Conservation (phyloP, 2,329 filamentous ascomycete genomes). For the Daldinia sp. region DNA sequence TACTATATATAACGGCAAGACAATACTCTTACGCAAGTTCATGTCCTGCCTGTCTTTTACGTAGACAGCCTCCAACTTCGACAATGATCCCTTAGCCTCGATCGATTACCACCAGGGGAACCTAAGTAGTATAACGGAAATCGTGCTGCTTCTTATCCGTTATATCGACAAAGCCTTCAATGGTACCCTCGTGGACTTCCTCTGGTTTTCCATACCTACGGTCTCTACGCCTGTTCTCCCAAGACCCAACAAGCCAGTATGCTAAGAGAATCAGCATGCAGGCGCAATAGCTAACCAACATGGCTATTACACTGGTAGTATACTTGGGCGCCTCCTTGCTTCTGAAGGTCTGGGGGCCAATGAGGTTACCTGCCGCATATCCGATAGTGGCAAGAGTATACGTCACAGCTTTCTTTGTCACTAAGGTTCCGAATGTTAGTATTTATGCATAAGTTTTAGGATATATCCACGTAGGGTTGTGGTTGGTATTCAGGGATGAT, state of each 20-base stretch:
- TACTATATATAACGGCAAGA: not conserved
- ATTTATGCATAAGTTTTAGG: not conserved
- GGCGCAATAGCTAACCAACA: conserved; percentile 53
- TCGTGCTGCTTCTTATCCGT: conserved; percentile 44
- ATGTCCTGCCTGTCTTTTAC: not conserved
- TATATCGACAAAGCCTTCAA: conserved; percentile 44
- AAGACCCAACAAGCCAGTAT: conserved; percentile 50
- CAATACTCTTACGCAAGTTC: not conserved
- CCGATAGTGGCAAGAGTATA: conserved; percentile 56
- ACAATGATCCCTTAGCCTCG: not conserved
- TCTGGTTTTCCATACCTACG: conserved; percentile 46
- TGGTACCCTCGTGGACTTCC: conserved; percentile 36
- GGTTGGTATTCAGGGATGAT: not conserved
- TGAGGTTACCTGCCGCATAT: conserved; percentile 57
- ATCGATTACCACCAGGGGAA: not conserved
- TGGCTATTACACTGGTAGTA: conserved; percentile 53
- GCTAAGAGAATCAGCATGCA: conserved; percentile 50
- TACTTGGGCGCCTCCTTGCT: conserved; percentile 56
- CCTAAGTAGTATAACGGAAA: conserved; percentile 49
- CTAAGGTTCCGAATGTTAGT: conserved; percentile 28
- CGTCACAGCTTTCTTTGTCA: conserved; percentile 57
- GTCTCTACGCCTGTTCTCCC: conserved; percentile 46
- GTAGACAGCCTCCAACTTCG: not conserved
- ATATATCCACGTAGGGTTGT: not conserved
- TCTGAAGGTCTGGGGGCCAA: conserved; percentile 58